Evolutionary conservation across 306 rosid genomes (phyloP).

Genomic region (Dalbergia cochinchinensis): DNA sequence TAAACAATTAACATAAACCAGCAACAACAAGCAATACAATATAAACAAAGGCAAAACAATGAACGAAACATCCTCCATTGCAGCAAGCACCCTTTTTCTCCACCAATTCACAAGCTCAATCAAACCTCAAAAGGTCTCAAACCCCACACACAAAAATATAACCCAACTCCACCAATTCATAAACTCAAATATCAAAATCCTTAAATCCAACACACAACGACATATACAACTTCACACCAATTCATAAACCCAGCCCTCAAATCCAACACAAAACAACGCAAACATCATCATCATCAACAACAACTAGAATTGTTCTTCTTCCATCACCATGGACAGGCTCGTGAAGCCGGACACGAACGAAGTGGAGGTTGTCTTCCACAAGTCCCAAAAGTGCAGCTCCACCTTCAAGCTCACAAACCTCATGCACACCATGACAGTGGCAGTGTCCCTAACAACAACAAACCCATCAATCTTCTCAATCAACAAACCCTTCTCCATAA

Average conservation of each 20-base stretch:
- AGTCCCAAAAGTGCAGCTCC: slow-evolving; percentile 66
- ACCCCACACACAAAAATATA: neutral
- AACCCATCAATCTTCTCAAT: slow-evolving; percentile 66
- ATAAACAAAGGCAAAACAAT: neutral
- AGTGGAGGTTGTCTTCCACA: slow-evolving; percentile 63
- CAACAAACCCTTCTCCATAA: slow-evolving; percentile 60
- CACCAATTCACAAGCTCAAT: neutral
- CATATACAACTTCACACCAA: neutral
- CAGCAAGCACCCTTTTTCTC: slow-evolving; percentile 4
- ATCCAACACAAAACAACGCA: neutral
- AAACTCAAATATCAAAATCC: neutral
- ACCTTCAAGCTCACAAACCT: slow-evolving; percentile 76
- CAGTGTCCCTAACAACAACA: slow-evolving; percentile 79
- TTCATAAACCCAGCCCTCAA: neutral
- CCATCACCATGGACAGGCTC: slow-evolving; percentile 74
- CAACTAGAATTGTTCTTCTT: neutral
- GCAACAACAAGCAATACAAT: neutral
- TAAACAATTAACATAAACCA: slow-evolving; percentile 15
- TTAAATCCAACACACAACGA: neutral
- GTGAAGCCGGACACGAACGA: slow-evolving; percentile 82
- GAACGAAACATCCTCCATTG: slow-evolving; percentile 18
- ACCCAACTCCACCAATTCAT: neutral
- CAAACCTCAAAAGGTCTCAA: neutral
- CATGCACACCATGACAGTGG: slow-evolving; percentile 97
- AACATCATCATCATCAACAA: neutral